Conservation (phyloP, 352 stramenopile species). For the Halophytophthora batemanensis region DNA sequence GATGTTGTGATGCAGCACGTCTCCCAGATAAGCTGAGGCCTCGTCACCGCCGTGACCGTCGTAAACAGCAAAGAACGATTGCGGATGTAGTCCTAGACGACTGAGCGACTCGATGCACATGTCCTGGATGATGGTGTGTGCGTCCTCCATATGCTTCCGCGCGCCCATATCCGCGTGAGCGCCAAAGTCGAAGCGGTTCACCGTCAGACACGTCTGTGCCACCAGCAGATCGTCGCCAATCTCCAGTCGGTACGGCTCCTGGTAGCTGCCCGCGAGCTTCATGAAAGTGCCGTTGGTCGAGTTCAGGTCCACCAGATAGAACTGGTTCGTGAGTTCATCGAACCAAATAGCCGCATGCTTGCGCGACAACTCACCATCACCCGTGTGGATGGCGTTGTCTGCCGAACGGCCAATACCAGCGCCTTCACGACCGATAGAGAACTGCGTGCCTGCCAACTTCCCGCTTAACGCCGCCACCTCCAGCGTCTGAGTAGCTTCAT, state of each 20-base stretch:
- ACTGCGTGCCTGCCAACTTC: conserved; percentile 68
- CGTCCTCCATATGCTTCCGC: conserved; percentile 95
- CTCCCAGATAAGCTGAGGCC: conserved; percentile 88
- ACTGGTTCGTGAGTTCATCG: conserved; percentile 67
- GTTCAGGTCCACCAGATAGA: conserved; percentile 84
- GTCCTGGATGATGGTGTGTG: conserved; percentile 93
- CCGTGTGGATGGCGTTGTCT: conserved; percentile 91
- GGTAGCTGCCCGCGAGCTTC: conserved; percentile 92
- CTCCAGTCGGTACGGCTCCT: conserved; percentile 89
- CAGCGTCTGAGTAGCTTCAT: conserved; percentile 50
- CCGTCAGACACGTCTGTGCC: conserved; percentile 94
- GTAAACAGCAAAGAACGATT: conserved; percentile 96
- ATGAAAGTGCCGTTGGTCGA: conserved; percentile 96
- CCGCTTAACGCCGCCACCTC: conserved; percentile 57
- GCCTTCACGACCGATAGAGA: conserved; percentile 83
- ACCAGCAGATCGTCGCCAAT: conserved; percentile 96
- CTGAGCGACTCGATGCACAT: conserved; percentile 61
- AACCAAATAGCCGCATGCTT: conserved; percentile 94
- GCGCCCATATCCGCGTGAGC: conserved; percentile 93
- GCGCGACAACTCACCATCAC: conserved; percentile 93
- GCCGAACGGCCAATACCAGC: conserved; percentile 81
- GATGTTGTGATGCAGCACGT: conserved; percentile 69
- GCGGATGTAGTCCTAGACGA: conserved; percentile 57
- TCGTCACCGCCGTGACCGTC: conserved; percentile 95
- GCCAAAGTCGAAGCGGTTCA: conserved; percentile 97